Conservation (phyloP, 768 basidiomycete species). For the Sistotremastrum niveocremeum region DNA sequence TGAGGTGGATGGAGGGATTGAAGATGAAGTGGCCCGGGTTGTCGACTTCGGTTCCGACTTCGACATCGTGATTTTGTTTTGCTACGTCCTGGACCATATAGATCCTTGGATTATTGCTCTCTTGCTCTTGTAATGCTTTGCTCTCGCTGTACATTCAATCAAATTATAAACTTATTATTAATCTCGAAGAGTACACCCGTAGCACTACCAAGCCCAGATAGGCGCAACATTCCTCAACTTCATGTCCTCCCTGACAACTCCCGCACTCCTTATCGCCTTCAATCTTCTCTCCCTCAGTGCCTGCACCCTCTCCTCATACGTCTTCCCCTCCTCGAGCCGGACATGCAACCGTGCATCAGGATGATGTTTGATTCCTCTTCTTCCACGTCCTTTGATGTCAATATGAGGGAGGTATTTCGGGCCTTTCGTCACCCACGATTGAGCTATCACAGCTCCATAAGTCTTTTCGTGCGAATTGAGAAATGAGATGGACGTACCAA, state of each 20-base stretch:
- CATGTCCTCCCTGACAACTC: constrained; percentile 63
- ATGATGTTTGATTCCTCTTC: constrained; percentile 63
- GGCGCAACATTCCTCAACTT: constrained; percentile 63
- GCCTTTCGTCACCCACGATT: constrained; percentile 92
- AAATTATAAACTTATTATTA: no score
- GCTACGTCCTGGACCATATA: no score
- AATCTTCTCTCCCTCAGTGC: constrained; percentile 54
- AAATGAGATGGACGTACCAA: constrained; percentile 43
- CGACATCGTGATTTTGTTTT: no score
- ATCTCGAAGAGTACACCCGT: neutral
- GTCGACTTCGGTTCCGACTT: no score
- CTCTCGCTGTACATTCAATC: no score
- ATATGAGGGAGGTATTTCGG: constrained; percentile 44
- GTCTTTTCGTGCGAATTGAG: neutral
- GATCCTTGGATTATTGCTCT: no score
- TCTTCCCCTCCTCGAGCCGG: constrained; percentile 70
- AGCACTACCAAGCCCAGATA: constrained; percentile 64
- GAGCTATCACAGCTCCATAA: constrained; percentile 34
- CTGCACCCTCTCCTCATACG: constrained; percentile 49
- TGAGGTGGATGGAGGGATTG: constrained; percentile 90
- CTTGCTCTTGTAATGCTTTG: no score
- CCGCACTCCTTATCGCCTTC: constrained; percentile 67
- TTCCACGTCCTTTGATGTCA: constrained; percentile 76
- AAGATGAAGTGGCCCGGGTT: constrained; percentile 70
- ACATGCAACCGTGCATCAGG: constrained; percentile 65